A percentile compares a stretch with the other conserved stretches of the same genome.
These are phyloP conservation scores for Eucalyptus shirleyi DNA, from an alignment of 345 rosid species.

Conservation along the genomic window DNA sequence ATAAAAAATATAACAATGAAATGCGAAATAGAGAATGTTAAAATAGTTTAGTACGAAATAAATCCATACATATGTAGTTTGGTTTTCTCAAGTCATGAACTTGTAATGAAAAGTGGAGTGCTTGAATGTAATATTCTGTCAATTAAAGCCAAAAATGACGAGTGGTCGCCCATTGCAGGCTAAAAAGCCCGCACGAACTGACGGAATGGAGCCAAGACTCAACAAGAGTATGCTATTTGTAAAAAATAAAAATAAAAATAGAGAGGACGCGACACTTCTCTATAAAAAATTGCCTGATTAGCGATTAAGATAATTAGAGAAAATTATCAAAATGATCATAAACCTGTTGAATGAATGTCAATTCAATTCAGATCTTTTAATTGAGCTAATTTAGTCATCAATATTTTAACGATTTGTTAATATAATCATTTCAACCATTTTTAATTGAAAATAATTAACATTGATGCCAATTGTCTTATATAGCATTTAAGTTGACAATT, in stretches of 20 bases:
- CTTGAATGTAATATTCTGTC: background rate
- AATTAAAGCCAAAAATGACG: background rate
- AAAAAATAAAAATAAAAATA: rapidly evolving
- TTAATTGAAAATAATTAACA: too few species aligned
- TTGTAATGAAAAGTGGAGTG: background rate
- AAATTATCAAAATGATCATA: too few species aligned
- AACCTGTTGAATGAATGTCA: too few species aligned
- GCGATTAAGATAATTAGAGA: background rate
- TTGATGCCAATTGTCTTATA: rapidly evolving
- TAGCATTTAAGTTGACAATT: too few species aligned
- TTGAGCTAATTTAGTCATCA: background rate
- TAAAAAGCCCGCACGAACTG: background rate
- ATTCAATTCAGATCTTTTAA: too few species aligned
- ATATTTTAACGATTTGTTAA: too few species aligned
- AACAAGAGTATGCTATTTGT: background rate
- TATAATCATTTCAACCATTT: too few species aligned
- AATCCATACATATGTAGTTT: background rate
- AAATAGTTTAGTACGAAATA: background rate
- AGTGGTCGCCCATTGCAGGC: background rate
- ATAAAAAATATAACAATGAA: background rate
- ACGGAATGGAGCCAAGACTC: background rate
- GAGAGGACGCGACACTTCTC: background rate
- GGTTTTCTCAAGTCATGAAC: background rate
- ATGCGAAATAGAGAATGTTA: background rate
- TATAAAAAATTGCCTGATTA: rapidly evolving